phyloP scores from a whole-genome alignment of 768 basidiomycete species.

The Chalciporus chontae region DNA sequence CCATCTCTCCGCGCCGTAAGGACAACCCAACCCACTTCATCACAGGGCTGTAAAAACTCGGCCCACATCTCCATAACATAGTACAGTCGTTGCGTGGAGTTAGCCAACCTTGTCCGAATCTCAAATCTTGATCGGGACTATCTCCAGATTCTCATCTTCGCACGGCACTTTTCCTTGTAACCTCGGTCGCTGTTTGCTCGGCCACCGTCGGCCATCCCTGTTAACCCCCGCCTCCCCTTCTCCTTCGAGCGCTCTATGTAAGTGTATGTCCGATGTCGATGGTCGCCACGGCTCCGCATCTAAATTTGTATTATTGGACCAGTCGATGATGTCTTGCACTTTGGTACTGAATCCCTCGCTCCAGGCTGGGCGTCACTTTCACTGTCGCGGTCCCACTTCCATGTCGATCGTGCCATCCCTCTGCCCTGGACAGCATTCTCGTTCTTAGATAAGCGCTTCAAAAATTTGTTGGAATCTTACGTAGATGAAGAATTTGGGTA shows the following conservation, averaged over 20 bases:
- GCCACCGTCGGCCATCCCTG: constrained; percentile 4
- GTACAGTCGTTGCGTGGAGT: no score
- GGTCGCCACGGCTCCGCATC: background rate
- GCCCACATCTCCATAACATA: no score
- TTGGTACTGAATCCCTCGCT: background rate
- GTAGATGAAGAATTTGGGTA: constrained; percentile 4
- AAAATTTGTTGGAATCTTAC: constrained; percentile 8
- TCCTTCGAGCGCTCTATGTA: background rate
- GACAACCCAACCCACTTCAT: background rate
- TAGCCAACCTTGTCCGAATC: no score
- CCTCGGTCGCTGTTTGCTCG: constrained; percentile 8
- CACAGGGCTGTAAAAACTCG: no score
- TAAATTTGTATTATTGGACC: background rate
- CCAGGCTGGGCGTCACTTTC: background rate
- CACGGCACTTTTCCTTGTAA: constrained; percentile 4
- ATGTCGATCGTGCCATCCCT: background rate
- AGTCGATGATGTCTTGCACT: background rate
- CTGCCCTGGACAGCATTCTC: background rate
- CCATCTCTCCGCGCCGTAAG: background rate
- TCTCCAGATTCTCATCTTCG: background rate
- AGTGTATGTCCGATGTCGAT: background rate
- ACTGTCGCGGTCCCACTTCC: background rate
- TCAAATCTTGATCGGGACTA: no score
- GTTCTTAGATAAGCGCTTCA: background rate
- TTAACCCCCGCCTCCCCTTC: background rate